These are phyloP conservation scores for Leishmania arabica DNA, from an alignment of 208 protist genomes.

Conservation along the genomic window DNA sequence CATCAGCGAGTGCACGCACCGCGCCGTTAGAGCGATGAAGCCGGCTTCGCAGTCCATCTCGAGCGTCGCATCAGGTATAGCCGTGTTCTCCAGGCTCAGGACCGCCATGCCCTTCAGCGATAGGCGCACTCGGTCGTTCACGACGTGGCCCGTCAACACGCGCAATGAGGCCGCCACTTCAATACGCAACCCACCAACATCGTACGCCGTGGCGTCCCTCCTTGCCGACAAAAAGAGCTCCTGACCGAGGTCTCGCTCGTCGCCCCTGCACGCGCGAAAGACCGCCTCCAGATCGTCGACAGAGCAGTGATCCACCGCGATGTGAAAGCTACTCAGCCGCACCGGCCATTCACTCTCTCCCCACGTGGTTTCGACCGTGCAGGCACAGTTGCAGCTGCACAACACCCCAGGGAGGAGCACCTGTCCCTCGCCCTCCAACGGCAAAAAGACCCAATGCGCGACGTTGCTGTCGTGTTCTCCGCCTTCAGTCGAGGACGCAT, in stretches of 20 bases:
- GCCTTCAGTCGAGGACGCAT: neutral
- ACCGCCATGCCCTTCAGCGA: conserved; percentile 17
- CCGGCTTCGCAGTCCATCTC: conserved; percentile 6
- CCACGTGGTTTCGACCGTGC: conserved; percentile 5
- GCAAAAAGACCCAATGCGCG: conserved; percentile 14
- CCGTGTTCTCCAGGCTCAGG: conserved; percentile 25
- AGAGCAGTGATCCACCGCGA: conserved; percentile 9
- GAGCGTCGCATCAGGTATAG: conserved; percentile 19
- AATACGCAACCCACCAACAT: conserved; percentile 13
- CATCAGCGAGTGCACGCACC: conserved; percentile 13
- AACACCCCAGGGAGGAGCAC: conserved; percentile 16
- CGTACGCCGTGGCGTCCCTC: neutral
- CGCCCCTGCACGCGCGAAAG: conserved; percentile 7
- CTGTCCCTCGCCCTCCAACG: conserved; percentile 19
- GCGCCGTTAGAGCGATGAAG: conserved; percentile 8
- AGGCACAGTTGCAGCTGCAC: conserved; percentile 14
- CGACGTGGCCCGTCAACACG: neutral
- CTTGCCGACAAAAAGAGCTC: neutral
- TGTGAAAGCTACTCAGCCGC: conserved; percentile 12
- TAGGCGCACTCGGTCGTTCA: neutral
- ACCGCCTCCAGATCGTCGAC: conserved; percentile 11
- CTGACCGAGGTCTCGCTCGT: neutral
- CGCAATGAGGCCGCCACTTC: conserved; percentile 13
- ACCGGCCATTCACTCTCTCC: neutral
- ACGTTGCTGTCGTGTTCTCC: neutral